Evolutionary conservation across 2,329 filamentous ascomycete species (phyloP).

Genomic region (Alternaria alternata): DNA sequence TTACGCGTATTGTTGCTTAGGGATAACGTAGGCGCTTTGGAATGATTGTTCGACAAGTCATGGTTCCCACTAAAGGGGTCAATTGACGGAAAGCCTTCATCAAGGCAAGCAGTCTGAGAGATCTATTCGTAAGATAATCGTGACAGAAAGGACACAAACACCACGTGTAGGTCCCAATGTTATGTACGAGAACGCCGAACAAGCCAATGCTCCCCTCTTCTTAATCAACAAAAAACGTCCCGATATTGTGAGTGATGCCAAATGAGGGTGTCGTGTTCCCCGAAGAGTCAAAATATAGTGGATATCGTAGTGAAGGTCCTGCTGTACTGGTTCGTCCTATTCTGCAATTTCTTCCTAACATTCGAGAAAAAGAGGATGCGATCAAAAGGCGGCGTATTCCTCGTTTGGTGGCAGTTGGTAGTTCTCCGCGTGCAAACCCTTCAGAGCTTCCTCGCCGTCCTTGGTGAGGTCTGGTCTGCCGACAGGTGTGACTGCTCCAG

Average conservation of each 20-base stretch:
- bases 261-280: slow-evolving; percentile 20
- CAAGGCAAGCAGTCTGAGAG: slow-evolving; percentile 14
- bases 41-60: background rate
- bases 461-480: slow-evolving; percentile 70
- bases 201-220: slow-evolving; percentile 18
- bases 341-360: slow-evolving; percentile 4
- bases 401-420: slow-evolving; percentile 58
- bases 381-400: slow-evolving; percentile 51
- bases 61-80: background rate
- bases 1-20: background rate
- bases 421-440: slow-evolving; percentile 62
- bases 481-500: slow-evolving; percentile 63
- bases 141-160: slow-evolving; percentile 14
- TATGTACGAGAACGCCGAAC: slow-evolving; percentile 19
- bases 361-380: background rate
- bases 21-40: background rate
- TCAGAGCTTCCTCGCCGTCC: slow-evolving; percentile 66
- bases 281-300: slow-evolving; percentile 10
- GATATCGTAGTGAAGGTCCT: slow-evolving; percentile 27
- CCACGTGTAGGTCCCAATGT: slow-evolving; percentile 2
- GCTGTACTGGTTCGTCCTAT: slow-evolving; percentile 11
- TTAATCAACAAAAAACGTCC: slow-evolving; percentile 17
- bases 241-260: slow-evolving; percentile 11
- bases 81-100: slow-evolving; percentile 1
- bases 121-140: slow-evolving; percentile 16